These are phyloP conservation scores for Strigomonas culicis DNA, from an alignment of 208 protist genomes.

Conservation along the genomic window DNA sequence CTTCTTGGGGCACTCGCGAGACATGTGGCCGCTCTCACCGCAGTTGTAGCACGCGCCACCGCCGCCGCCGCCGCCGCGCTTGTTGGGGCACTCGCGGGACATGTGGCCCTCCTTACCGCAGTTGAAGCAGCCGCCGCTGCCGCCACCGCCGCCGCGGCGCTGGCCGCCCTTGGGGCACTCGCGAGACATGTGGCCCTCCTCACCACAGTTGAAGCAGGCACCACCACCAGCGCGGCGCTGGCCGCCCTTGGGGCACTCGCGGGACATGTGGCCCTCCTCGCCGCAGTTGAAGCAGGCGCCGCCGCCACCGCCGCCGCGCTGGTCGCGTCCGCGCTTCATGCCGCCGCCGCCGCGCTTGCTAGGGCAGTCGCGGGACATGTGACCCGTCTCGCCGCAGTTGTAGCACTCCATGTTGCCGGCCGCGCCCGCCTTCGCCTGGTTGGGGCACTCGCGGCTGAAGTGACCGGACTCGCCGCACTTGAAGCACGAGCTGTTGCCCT, in stretches of 20 bases:
- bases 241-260: constrained; percentile 73
- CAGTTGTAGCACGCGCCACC: constrained; percentile 59
- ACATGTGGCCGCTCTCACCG: constrained; percentile 19
- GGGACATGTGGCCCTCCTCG: constrained; percentile 66
- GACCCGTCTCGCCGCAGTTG: constrained; percentile 68
- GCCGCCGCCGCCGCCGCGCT: constrained; percentile 17
- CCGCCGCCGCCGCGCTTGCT: constrained; percentile 31
- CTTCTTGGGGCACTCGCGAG: constrained; percentile 18
- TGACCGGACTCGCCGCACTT: constrained; percentile 69
- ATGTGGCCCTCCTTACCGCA: constrained; percentile 82
- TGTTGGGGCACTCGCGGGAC: constrained; percentile 80
- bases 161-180: constrained; percentile 16
- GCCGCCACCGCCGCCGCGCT: constrained; percentile 52
- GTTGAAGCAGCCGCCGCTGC: constrained; percentile 69
- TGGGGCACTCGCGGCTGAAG: constrained; percentile 87
- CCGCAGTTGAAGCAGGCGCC: constrained; percentile 86
- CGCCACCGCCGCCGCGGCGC: constrained; percentile 23
- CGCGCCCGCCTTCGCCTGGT: constrained; percentile 38
- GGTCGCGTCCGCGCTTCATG: constrained; percentile 16
- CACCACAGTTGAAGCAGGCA: constrained; percentile 64
- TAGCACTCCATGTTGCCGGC: constrained; percentile 54
- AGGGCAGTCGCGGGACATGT: constrained; percentile 80
- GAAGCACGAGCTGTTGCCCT: constrained; percentile 64
- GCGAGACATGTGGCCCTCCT: constrained; percentile 4
- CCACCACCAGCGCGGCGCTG: constrained; percentile 26